These are phyloP conservation scores for Diaporthe destruens DNA, from an alignment of 2,329 filamentous ascomycete species.

Conservation along the genomic window DNA sequence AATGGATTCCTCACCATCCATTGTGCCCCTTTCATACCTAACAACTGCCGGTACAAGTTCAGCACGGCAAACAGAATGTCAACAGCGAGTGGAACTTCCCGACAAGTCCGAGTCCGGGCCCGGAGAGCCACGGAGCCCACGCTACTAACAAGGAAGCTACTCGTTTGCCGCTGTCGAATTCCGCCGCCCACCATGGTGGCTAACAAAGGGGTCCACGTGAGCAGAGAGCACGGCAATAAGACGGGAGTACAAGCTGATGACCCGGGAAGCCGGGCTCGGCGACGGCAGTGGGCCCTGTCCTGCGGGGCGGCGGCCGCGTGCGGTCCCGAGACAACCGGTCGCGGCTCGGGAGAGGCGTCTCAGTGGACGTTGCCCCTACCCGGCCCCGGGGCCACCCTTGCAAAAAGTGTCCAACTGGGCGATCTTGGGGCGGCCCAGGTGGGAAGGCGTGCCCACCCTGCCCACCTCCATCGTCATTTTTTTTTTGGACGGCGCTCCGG, in stretches of 20 bases:
- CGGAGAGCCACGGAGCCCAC: not conserved
- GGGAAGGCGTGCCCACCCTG: not conserved
- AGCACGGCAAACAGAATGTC: not conserved
- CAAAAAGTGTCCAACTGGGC: not conserved
- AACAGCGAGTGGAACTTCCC: not conserved
- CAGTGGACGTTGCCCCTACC: not conserved
- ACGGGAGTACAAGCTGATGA: not conserved
- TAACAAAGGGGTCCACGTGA: not conserved
- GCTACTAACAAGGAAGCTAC: not conserved
- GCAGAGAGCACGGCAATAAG: slow-evolving; percentile 9
- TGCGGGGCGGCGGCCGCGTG: slow-evolving; percentile 16
- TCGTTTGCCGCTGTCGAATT: not conserved
- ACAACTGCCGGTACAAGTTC: not conserved
- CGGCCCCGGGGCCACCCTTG: slow-evolving; percentile 8
- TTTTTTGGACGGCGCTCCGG: not conserved
- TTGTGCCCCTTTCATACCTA: not conserved
- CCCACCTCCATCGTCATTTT: not conserved
- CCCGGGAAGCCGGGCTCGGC: not conserved
- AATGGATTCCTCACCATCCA: not conserved
- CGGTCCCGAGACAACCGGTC: slow-evolving; percentile 8
- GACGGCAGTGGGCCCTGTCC: not conserved
- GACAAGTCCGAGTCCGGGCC: not conserved
- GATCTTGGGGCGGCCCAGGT: not conserved
- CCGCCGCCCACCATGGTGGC: not conserved
- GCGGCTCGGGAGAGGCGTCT: slow-evolving; percentile 19